phyloP scores from a whole-genome alignment of 257 asterid genomes.

The Solanum clarkiae region DNA sequence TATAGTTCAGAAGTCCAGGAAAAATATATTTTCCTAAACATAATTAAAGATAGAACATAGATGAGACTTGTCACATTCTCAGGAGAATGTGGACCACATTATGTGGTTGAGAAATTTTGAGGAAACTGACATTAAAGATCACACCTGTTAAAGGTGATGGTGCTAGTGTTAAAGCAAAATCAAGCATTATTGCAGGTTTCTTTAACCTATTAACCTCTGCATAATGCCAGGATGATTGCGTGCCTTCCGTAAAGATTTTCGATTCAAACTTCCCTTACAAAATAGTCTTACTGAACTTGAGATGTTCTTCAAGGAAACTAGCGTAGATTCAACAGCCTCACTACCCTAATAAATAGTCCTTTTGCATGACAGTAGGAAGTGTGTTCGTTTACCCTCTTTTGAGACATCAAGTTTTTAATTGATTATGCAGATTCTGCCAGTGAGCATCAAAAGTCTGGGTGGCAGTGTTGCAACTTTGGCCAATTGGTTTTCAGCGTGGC shows the following conservation, averaged over 20 bases:
- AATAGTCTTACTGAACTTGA: neutral
- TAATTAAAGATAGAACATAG: neutral
- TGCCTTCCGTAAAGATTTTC: neutral
- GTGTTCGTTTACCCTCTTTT: neutral
- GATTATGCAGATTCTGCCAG: conserved; percentile 70
- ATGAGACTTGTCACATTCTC: neutral
- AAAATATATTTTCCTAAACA: neutral
- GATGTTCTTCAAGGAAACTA: neutral
- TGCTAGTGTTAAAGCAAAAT: neutral
- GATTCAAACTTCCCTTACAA: neutral
- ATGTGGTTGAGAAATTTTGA: neutral
- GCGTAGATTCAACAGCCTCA: neutral
- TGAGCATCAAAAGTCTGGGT: conserved; percentile 76
- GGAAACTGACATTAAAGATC: neutral
- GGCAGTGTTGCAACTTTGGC: conserved; percentile 88
- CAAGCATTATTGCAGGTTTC: neutral
- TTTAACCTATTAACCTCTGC: neutral
- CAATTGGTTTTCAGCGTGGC: conserved; percentile 74
- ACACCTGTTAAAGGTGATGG: neutral
- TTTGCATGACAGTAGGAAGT: neutral
- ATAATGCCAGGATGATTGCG: neutral
- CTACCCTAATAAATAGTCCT: neutral
- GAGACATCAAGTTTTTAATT: neutral
- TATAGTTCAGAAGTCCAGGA: neutral
- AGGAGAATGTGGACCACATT: neutral